Base-by-base conservation (phyloP, 345 rosid genomes). In the Xanthoceras sorbifolium region DNA sequence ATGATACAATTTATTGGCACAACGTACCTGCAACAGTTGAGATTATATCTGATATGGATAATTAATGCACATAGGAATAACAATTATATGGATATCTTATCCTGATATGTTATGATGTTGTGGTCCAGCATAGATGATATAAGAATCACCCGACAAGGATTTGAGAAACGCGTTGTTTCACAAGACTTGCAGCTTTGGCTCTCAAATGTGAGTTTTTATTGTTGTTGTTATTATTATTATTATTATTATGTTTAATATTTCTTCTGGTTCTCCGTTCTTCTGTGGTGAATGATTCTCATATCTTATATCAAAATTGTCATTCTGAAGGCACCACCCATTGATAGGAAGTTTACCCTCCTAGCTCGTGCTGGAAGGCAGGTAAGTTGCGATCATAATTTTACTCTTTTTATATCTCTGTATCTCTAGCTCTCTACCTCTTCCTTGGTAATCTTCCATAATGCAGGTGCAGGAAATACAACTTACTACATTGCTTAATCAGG, bases 121-220 rank as follows among this genome's bases (percentile, higher is more conserved):
- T 64, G 64, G 68, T 81, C 29, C 91, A 94, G 98, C 54, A 90
- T 94, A 81, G 89, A 87, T 54, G 90, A 85, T 25, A 82, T 91
- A 66, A 85, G 82, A 82, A 90, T 94, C 76, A 94, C 81, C 64
- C 81, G 90, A 64, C 94, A 94, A 89, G 98, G 98, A 57, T 93
- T 91, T 46, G 97, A 93, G 90, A 94, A 89, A 82, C 89, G 95
- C 59, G 96, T 92, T 32, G 95, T 94, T 78, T 94, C 98, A 23
- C 98, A 90, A 80, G 98, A 94, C 79, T 77, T 93, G 67, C 98
- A 94, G 84, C 92, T 94, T 59, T 94, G 98, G 95, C 98, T 94
- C 78, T 90, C 97, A 62, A 94, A 93, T 79, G 98, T 93, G 81
- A 93, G 94, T 79, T 14, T n/a, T n/a, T n/a, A 17, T 48, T 5